Evolutionary conservation across 75 land plant genomes (phyloP), one percentile per base, ranked within the genome.

Genomic region (Adiantum capillusveneris): DNA sequence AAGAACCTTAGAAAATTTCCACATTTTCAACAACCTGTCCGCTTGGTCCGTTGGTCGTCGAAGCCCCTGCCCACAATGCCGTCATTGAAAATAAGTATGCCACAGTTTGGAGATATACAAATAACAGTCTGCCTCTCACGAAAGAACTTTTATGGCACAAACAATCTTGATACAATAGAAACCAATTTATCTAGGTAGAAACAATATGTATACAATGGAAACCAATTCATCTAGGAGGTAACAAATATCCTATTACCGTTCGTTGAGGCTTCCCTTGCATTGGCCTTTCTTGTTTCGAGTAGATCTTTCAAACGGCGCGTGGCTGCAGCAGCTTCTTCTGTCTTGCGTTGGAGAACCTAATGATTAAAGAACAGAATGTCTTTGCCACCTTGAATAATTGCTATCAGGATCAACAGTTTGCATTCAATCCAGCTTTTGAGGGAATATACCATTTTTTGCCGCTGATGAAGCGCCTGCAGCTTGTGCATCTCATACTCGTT

Each of bases 401-500:
- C n/a, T n/a, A n/a, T n/a, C n/a, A n/a, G n/a, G n/a, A 34, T 5
- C 37, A 9, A 9, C 9, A 34, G 37, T 9, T 34, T 34, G 9
- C 37, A 34, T 34, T 34, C 37, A n/a, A n/a, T n/a, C n/a, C n/a
- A n/a, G n/a, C n/a, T n/a, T n/a, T n/a, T n/a, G n/a, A n/a, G n/a
- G n/a, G n/a, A n/a, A n/a, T n/a, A 44, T 74, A 95, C 99, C 99
- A 84, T 76, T 64, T 95, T 90, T 67, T 95, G 99, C 45, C 99
- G 79, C 62, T 90, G 89, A 48, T 90, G 70, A 22, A 90, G 58
- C 43, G 89, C 92, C 61, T 84, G 66, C 1, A 90, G 82, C 76
- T 95, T 95, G 37, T 90, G 99, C 99, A 95, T 95, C 79, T 95
- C 99, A 65, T 82, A 95, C 55, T 84, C 92, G 68, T 84, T 90